Evolutionary conservation across 208 protist genomes (phyloP).

Genomic region (Acanthamoeba polyphaga): DNA sequence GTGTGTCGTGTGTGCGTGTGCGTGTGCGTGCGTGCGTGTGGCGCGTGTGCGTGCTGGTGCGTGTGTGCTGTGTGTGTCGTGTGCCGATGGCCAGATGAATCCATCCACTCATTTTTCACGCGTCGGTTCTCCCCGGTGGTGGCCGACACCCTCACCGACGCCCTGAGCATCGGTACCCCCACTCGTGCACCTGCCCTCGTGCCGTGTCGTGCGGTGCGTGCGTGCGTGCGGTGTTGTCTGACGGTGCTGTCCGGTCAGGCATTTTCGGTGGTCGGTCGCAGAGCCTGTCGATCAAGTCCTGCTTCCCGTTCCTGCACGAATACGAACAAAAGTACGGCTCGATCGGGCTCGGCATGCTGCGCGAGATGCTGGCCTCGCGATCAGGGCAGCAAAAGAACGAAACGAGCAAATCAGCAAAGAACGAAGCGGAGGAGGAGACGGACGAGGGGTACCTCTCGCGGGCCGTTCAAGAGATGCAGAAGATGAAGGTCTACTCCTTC

Average conservation of each 20-base stretch:
- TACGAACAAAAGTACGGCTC: conserved; percentile 68
- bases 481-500: conserved; percentile 63
- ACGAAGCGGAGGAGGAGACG: background rate
- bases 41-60: too few relatives aligned
- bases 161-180: conserved; percentile 29
- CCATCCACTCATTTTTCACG: conserved; percentile 31
- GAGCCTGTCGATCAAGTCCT: conserved; percentile 26
- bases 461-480: background rate
- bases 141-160: conserved; percentile 26
- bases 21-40: too few relatives aligned
- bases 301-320: conserved; percentile 58
- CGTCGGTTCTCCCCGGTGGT: conserved; percentile 53
- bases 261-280: conserved; percentile 18
- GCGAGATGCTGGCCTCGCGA: background rate
- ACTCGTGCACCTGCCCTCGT: background rate
- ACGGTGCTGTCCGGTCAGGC: background rate
- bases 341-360: background rate
- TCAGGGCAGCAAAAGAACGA: background rate
- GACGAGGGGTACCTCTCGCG: background rate
- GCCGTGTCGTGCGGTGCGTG: too few relatives aligned
- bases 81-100: conserved; percentile 36
- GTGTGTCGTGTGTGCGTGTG: background rate
- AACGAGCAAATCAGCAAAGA: background rate
- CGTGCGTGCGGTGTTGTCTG: background rate
- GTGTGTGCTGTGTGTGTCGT: too few relatives aligned